Evolutionary conservation across 2,329 filamentous ascomycete species (phyloP).

Genomic region (Lanzia echinophila): DNA sequence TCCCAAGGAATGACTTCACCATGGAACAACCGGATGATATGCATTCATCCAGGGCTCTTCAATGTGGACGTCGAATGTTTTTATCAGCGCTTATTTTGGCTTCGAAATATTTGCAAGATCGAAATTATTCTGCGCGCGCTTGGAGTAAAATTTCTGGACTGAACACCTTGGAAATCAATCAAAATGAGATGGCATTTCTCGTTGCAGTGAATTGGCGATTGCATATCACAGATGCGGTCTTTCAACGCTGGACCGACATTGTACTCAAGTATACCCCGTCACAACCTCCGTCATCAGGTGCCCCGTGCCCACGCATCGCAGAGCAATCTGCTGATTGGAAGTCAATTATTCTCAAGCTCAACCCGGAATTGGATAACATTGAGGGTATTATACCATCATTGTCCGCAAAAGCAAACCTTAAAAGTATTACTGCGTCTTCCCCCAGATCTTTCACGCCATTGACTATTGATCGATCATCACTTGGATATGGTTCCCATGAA

Average conservation of each 20-base stretch:
- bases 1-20: constrained; percentile 77
- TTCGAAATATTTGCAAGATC: constrained; percentile 95
- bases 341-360: constrained; percentile 49
- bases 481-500: constrained; percentile 35
- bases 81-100: constrained; percentile 89
- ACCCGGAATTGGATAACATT: constrained; percentile 52
- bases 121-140: constrained; percentile 93
- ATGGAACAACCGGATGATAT: constrained; percentile 75
- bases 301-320: constrained; percentile 18
- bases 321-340: constrained; percentile 44
- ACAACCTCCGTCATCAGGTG: constrained; percentile 48
- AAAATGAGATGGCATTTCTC: constrained; percentile 91
- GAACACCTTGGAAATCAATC: constrained; percentile 87
- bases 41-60: constrained; percentile 69
- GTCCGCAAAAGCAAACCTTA: constrained; percentile 18
- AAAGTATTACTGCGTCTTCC: constrained; percentile 16
- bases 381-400: constrained; percentile 41
- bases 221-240: constrained; percentile 82
- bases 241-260: constrained; percentile 90
- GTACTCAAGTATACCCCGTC: constrained; percentile 70
- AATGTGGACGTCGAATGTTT: constrained; percentile 97
- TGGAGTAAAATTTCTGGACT: constrained; percentile 99
- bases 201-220: constrained; percentile 88
- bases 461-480: constrained; percentile 33
- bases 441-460: constrained; percentile 37